Evolutionary conservation across 768 basidiomycete species (phyloP), one percentile per base, ranked within the genome.

Genomic region (Peribolospora kevripleyi): DNA sequence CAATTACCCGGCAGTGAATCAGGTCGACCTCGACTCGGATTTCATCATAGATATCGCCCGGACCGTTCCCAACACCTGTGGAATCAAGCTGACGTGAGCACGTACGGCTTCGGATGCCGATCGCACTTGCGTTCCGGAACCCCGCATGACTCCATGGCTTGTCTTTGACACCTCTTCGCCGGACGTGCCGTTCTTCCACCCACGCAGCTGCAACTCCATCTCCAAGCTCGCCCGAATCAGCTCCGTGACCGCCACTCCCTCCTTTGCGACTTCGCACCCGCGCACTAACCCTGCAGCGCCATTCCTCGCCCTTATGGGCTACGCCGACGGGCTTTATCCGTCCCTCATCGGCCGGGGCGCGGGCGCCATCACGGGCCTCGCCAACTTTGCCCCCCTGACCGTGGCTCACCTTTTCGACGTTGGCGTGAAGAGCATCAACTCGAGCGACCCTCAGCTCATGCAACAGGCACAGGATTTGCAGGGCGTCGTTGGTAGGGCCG

Each of bases 61-160:
- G 49, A 83, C 85, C 64, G 81, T 77, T 60, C 81, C 81, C 6
- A 84, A 85, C 67, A 83, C 84, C 58, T 81, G 86, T 56, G 84
- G 84, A 57, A 78, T 75, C 49, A 86, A 69, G 55, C 61, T 62
- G 25, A 25, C 25, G 25, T 25, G 25, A 25, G 25, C 25, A 25
- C 25, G 25, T 25, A 25, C 25, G 25, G 25, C 25, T 25, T 25
- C 25, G 25, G 25, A 46, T 57, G 60, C 53, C 40, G 2, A 10
- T 41, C 40, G 8, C n/a, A 25, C 13, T 13, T 39, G 7, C 8
- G 14, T 25, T 40, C 25, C 36, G 9, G 6, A 40, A 14, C 14
- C 25, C 11, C 9, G 10, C 54, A 5, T 25, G 25, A 25, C 25
- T 41, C 11, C 40, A 7, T 14, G 9, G 9, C 48, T 7, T 47